Percentiles rank a stretch among this genome's conserved stretches.
phyloP scores from a whole-genome alignment of 169 alveolate genomes.

The Plasmodium relictum region DNA sequence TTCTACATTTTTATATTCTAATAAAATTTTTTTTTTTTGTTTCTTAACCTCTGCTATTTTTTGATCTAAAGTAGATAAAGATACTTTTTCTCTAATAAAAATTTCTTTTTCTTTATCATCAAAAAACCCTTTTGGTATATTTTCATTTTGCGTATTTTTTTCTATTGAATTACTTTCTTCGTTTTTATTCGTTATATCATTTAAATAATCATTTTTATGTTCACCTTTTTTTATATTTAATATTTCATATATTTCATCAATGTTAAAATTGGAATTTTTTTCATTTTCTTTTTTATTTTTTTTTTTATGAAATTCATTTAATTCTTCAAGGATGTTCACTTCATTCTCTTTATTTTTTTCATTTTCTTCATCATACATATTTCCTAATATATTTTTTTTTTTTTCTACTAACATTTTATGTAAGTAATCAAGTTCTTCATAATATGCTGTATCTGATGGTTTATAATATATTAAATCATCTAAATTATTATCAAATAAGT shows the following conservation, averaged over 20 bases:
- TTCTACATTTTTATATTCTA: conserved; percentile 38
- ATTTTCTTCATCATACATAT: conserved; percentile 27
- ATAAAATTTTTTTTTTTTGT: conserved; percentile 31
- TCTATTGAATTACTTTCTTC: neutral
- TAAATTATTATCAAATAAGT: conserved; percentile 14
- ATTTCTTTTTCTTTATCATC: conserved; percentile 69
- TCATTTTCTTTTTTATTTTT: conserved; percentile 34
- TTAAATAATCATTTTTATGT: neutral
- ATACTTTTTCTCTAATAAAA: conserved; percentile 52
- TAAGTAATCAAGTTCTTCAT: conserved; percentile 53
- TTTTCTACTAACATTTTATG: conserved; percentile 45
- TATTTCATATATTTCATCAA: conserved; percentile 49
- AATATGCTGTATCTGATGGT: conserved; percentile 51
- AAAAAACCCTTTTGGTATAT: conserved; percentile 62
- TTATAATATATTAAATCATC: conserved; percentile 28
- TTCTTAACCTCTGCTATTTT: conserved; percentile 58
- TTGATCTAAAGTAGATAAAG: conserved; percentile 29
- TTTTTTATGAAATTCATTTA: conserved; percentile 46
- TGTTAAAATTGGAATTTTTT: conserved; percentile 20
- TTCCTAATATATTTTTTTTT: conserved; percentile 53
- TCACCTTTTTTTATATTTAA: conserved; percentile 31
- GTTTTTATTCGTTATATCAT: neutral
- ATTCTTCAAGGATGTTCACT: conserved; percentile 27
- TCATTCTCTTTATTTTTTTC: conserved; percentile 43
- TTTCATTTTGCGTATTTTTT: conserved; percentile 5